Percentiles rank a stretch among this genome's conserved stretches.
Evolutionary conservation across 495 filamentous ascomycete species (phyloP).

Genomic region (Bathelium albidoporum): DNA sequence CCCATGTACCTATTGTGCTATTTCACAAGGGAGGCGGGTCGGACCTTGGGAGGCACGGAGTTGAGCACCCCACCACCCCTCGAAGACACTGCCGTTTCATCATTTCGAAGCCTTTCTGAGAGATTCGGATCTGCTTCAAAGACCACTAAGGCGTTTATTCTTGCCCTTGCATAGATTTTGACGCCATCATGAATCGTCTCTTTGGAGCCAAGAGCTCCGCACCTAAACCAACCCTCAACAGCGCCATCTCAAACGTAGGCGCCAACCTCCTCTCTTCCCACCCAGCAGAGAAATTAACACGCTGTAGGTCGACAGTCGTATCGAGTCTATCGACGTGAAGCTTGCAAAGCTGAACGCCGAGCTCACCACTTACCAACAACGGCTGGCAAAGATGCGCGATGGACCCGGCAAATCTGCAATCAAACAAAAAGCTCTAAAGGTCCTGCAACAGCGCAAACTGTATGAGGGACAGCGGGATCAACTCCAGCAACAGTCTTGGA

Average conservation of each 20-base stretch:
- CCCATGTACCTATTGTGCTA: no score
- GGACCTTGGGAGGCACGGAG: not conserved
- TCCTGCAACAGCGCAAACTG: conserved; percentile 90
- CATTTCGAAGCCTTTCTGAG: not conserved
- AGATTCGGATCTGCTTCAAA: not conserved
- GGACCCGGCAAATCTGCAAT: conserved; percentile 90
- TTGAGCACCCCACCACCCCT: not conserved
- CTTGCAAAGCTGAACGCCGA: conserved; percentile 86
- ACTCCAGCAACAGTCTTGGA: conserved; percentile 91
- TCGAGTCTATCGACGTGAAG: conserved; percentile 89
- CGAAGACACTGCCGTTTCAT: not conserved
- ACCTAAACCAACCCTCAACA: conserved; percentile 82
- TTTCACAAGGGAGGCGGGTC: not conserved
- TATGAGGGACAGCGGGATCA: conserved; percentile 94
- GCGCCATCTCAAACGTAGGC: conserved; percentile 73
- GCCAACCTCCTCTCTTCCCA: conserved; percentile 9
- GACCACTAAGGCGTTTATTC: not conserved
- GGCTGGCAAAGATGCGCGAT: conserved; percentile 88
- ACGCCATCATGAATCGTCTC: conserved; percentile 74
- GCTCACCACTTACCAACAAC: conserved; percentile 76
- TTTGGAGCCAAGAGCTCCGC: conserved; percentile 82
- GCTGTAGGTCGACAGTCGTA: conserved; percentile 63
- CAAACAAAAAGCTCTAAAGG: conserved; percentile 88
- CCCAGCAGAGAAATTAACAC: conserved; percentile 3
- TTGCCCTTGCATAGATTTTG: not conserved